phyloP scores from a whole-genome alignment of 768 basidiomycete genomes.

The Leccinum pellstonianum region DNA sequence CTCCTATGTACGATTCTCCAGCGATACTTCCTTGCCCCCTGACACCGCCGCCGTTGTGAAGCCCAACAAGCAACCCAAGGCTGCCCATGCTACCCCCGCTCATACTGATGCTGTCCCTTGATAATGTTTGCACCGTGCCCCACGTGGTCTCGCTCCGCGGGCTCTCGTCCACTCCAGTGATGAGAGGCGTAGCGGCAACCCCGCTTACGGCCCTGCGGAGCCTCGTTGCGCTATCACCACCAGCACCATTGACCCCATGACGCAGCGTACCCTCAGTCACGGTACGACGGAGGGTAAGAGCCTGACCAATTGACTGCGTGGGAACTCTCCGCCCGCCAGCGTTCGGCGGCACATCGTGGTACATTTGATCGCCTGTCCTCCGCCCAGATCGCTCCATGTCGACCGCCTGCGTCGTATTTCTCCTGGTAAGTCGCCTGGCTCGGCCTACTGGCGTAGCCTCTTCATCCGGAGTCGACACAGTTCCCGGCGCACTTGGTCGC shows the following conservation, averaged over 20 bases:
- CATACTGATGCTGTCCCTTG: slow-evolving; percentile 14
- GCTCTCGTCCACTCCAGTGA: slow-evolving; percentile 21
- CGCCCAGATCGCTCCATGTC: slow-evolving; percentile 20
- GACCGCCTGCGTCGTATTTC: slow-evolving; percentile 25
- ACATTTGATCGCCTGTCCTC: slow-evolving; percentile 17
- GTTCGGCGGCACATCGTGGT: slow-evolving; percentile 12
- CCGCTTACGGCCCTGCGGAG: slow-evolving; percentile 11
- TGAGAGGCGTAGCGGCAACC: slow-evolving; percentile 12
- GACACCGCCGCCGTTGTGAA: slow-evolving; percentile 32
- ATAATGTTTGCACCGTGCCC: slow-evolving; percentile 33
- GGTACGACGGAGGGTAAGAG: slow-evolving; percentile 21
- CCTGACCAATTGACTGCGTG: slow-evolving; percentile 14
- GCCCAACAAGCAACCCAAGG: slow-evolving; percentile 30
- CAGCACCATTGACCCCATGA: slow-evolving; percentile 9
- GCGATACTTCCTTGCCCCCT: slow-evolving; percentile 26
- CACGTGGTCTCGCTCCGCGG: slow-evolving; percentile 37
- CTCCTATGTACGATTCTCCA: slow-evolving; percentile 20
- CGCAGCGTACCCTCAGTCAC: slow-evolving; percentile 15
- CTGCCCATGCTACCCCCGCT: slow-evolving; percentile 27
- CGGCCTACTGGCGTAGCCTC: slow-evolving; percentile 28
- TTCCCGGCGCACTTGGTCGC: slow-evolving; percentile 17
- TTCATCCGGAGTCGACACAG: slow-evolving; percentile 29
- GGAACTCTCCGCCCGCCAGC: slow-evolving; percentile 21
- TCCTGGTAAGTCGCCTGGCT: slow-evolving; percentile 18
- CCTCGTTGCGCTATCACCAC: slow-evolving; percentile 3